Conservation (phyloP, 2,329 filamentous ascomycete species). For the Pseudogymnoascus sp. region DNA sequence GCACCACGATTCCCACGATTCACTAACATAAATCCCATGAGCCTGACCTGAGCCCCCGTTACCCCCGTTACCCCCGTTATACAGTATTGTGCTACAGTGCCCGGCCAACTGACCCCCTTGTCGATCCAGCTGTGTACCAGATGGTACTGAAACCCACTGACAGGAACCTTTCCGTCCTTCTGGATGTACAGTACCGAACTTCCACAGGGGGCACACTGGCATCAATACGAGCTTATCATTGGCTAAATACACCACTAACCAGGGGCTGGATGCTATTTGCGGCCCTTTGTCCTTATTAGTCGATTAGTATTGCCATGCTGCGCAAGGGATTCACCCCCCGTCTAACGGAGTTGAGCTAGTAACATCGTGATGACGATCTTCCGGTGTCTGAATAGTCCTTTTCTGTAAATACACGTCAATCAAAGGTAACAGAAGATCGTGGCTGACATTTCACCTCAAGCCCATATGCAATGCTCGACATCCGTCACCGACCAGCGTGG, state of each 20-base stretch:
- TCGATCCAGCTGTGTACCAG: neutral
- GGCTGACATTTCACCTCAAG: neutral
- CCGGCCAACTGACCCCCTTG: neutral
- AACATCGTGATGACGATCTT: conserved; percentile 8
- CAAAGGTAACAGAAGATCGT: conserved; percentile 3
- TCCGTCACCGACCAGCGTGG: neutral
- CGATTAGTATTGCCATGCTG: neutral
- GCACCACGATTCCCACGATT: neutral
- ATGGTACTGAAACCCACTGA: conserved; percentile 4
- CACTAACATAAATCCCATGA: conserved; percentile 1
- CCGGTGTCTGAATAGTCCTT: neutral
- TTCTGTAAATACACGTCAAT: conserved; percentile 4
- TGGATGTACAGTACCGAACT: neutral
- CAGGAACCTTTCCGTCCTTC: conserved; percentile 2
- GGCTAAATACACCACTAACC: neutral
- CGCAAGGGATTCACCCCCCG: neutral
- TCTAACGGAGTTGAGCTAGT: conserved; percentile 3
- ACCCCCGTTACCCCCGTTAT: neutral
- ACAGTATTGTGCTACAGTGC: neutral
- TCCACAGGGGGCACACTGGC: neutral
- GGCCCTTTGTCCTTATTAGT: conserved; percentile 3
- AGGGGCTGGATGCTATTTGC: conserved; percentile 1
- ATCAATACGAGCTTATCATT: neutral
- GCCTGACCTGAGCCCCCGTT: neutral
- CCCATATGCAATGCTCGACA: neutral